Conservation (phyloP, 2,329 filamentous ascomycete species). For the Coleophoma crateriformis region DNA sequence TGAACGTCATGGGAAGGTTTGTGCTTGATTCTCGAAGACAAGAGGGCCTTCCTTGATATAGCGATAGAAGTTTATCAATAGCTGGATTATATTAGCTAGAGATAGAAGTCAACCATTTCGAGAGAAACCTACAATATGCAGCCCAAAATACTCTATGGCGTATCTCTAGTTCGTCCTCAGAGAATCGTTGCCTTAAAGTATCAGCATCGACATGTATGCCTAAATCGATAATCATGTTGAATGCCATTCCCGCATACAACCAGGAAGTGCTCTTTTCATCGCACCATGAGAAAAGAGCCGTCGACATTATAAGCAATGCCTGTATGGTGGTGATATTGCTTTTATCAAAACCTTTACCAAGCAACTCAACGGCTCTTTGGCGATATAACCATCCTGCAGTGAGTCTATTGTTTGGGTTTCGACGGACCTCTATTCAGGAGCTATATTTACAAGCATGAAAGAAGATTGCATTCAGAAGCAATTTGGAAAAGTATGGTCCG, state of each 20-base stretch:
- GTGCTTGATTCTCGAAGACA: no score
- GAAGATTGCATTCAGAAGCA: constrained; percentile 30
- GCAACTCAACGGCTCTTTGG: constrained; percentile 35
- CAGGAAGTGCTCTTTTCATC: constrained; percentile 46
- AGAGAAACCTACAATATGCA: no score
- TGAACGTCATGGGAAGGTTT: no score
- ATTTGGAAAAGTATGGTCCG: constrained; percentile 28
- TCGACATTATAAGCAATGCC: constrained; percentile 44
- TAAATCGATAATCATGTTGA: no score
- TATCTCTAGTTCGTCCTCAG: no score
- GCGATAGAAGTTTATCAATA: no score
- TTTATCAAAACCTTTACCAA: constrained; percentile 37
- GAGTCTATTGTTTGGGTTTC: constrained; percentile 11
- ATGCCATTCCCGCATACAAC: constrained; percentile 48
- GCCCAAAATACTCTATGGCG: no score
- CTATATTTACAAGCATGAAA: constrained; percentile 24
- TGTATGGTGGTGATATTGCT: constrained; percentile 48
- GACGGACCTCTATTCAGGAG: constrained; percentile 13
- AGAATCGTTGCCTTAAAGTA: no score
- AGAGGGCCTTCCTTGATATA: no score
- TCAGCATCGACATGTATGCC: no score
- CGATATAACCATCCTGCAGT: constrained; percentile 19
- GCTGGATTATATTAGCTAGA: no score
- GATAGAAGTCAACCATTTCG: no score
- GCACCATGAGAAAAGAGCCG: constrained; percentile 41